phyloP scores from a whole-genome alignment of 257 asterid species.

The Schizonepeta tenuifolia region DNA sequence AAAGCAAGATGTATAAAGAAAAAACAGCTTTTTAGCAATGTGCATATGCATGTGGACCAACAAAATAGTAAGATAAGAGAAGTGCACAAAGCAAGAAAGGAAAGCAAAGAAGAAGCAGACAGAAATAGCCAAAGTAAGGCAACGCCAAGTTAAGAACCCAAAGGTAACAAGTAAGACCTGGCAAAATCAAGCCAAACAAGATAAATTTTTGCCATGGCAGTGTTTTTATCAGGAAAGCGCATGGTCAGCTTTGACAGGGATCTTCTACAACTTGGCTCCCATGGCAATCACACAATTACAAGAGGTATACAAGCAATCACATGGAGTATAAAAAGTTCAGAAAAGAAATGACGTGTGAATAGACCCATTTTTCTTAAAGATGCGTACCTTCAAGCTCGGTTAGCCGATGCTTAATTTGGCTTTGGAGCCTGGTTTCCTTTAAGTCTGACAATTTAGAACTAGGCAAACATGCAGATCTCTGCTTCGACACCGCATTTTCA shows the following conservation, averaged over 20 bases:
- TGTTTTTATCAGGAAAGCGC: background rate
- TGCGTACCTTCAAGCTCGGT: conserved; percentile 85
- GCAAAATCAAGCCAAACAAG: background rate
- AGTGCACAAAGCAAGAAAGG: background rate
- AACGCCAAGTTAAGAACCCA: conserved; percentile 10
- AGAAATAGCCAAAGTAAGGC: background rate
- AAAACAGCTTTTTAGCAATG: conserved; percentile 8
- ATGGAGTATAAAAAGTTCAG: conserved; percentile 16
- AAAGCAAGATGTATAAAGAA: background rate
- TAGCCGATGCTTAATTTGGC: conserved; percentile 73
- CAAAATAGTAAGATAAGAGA: background rate
- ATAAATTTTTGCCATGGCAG: background rate
- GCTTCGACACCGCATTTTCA: conserved; percentile 75
- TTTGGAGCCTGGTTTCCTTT: conserved; percentile 64
- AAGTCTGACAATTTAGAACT: conserved; percentile 65
- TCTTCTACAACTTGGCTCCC: background rate
- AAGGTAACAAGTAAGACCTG: background rate
- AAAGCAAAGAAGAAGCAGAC: background rate
- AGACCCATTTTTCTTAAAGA: conserved; percentile 13
- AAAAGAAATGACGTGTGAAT: conserved; percentile 14
- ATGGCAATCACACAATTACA: conserved; percentile 10
- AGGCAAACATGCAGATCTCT: conserved; percentile 63
- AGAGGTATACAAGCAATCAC: conserved; percentile 28
- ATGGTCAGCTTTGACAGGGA: conserved; percentile 13
- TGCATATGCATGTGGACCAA: background rate